Base-by-base conservation (phyloP, 345 rosid genomes). In the Orychophragmus violaceus region DNA sequence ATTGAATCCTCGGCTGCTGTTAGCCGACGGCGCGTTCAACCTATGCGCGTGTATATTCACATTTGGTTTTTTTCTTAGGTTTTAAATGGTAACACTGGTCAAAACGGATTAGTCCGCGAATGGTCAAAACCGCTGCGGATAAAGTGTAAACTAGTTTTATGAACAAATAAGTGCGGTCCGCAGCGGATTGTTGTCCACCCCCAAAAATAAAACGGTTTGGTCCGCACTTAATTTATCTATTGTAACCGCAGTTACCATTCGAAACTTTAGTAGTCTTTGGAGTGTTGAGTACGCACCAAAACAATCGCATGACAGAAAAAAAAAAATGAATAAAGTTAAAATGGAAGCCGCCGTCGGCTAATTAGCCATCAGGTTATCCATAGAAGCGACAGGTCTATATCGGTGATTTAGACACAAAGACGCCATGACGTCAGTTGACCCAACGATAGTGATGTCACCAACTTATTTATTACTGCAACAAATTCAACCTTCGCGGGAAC, bases 391-490 rank as follows among this genome's bases (percentile, higher is more conserved):
- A 73, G 67, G 72, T 73, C 50, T 17, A 18, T 24, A 51, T 41
- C 21, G 39, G 19, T 59, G 72, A 73, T 5, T 45, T 51, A 16
- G 77, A 73, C 68, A n/a, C 22, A 51, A 51, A 66, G 76, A 65
- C 71, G 77, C 72, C 77, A 42, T 73, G 72, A 73, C 68, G 51
- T 59, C 68, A 66, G 67, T 41, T 51, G 49, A 10, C 76, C 70
- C 76, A n/a, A 5, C 17, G 57, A 71, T 62, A 13, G 5, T n/a
- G 75, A 63, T 45, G 39, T 53, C 75, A 70, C 74, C 28, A 44
- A 25, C 49, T 21, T 35, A 4, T n/a, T 42, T 42, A 6, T 41
- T n/a, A 42, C 45, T 29, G 12, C 29, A 21, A 8, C 27, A 33
- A 22, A 36, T 35, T 19, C 10, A 21, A 3, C 33, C 55, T 56